A percentile compares a stretch with the other conserved stretches of the same genome.
Conservation (phyloP, 768 basidiomycete species). For the Mycena belliarum region DNA sequence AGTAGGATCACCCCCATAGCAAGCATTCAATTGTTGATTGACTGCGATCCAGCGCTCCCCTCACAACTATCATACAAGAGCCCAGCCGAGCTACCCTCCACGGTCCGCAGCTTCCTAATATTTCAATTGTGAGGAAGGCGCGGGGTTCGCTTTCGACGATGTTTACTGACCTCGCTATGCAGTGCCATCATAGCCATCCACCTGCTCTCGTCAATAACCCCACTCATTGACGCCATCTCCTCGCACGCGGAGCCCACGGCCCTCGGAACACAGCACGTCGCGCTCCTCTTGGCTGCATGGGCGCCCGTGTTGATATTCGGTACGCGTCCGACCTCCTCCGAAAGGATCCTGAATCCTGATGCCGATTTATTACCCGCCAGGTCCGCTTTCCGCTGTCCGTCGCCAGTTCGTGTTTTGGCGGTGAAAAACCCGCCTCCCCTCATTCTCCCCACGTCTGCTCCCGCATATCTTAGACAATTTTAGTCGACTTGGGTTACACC, state of each 20-base stretch:
- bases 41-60: neutral
- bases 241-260: neutral
- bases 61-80: neutral
- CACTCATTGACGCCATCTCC: conserved; percentile 11
- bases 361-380: neutral
- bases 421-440: too few species aligned
- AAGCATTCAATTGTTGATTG: too few species aligned
- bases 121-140: neutral
- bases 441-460: too few species aligned
- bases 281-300: conserved; percentile 18
- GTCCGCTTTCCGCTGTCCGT: conserved; percentile 9
- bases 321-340: neutral
- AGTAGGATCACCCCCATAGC: too few species aligned
- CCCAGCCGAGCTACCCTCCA: conserved; percentile 5
- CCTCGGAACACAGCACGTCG: conserved; percentile 20
- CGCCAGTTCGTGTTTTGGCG: conserved; percentile 10
- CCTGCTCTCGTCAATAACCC: conserved; percentile 15
- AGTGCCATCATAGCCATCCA: conserved; percentile 3
- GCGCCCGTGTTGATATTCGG: conserved; percentile 15
- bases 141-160: neutral
- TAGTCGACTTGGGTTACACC: too few species aligned
- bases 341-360: neutral
- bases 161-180: neutral
- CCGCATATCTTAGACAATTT: too few species aligned
- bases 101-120: neutral